Base-by-base conservation (phyloP, 805 yeast genomes). In the Schwanniomyces occidentalis region DNA sequence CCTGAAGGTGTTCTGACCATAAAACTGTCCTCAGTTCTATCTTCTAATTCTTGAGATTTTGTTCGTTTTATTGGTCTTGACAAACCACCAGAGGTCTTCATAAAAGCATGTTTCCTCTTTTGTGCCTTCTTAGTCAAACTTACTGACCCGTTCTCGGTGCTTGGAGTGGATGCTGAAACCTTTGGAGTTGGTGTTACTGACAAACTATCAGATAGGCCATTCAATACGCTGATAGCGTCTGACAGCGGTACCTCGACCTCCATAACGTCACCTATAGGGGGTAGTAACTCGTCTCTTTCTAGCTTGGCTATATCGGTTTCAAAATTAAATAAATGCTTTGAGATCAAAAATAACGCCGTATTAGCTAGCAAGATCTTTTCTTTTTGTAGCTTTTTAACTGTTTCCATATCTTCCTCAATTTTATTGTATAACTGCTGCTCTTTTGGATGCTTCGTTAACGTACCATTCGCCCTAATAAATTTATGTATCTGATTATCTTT, bases 401-500 rank as follows among this genome's bases (percentile, higher is more conserved):
- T 63, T 23, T 71, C 71, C 65, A 82, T 76, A 37, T 84, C 91
- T 27, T 82, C 83, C 28, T 76, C 73, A 6, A 90, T 83, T 48
- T 81, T 82, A 17, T 76, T 71, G 46, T 76, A 75, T 4, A 84
- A 51, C 41, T 73, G 80, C 29, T 69, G 76, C 53, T 91, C 99
- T 44, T 87, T 84, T 2, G 96, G 93, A 57, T 83, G 83, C 44
- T 80, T 85, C 1, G 82, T 74, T 27, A 83, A 61, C 1, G 96
- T 82, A 1, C 97, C 96, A 59, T 86, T 80, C 31, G 85, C 82
- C 44, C 82, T 78, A 41, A 89, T 85, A 56, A 78, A 82, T 55
- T 88, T 89, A 52, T 85, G 95, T 35, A 91, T 63, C 43, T 81
- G 86, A n/a, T 75, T 69, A 52, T 91, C 98, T 45, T 82, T 73